phyloP scores from a whole-genome alignment of 805 yeast species.

The Cyberlindnera bimundalis region DNA sequence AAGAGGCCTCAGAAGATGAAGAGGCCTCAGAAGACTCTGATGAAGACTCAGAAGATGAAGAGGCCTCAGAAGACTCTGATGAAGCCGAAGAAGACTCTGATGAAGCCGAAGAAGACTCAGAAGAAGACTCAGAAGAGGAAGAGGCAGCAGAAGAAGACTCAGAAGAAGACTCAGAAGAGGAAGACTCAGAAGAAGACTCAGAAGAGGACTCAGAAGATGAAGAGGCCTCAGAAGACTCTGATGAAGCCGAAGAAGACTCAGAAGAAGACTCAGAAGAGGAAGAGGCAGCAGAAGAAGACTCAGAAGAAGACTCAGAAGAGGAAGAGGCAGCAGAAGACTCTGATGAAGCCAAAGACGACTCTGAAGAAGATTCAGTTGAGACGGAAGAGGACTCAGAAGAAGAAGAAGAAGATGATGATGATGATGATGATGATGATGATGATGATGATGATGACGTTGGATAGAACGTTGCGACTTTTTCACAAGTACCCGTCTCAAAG shows the following conservation, averaged over 20 bases:
- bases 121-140: background rate
- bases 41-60: background rate
- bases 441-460: no score
- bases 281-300: background rate
- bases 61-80: background rate
- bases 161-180: constrained; percentile 5
- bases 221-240: background rate
- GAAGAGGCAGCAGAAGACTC: background rate
- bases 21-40: constrained; percentile 5
- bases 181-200: background rate
- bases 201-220: background rate
- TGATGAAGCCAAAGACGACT: no score
- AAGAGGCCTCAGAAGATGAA: constrained; percentile 16
- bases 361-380: background rate
- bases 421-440: no score
- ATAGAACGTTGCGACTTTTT: no score
- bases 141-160: no score
- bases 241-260: background rate
- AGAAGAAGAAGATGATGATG: no score
- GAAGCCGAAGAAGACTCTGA: constrained; percentile 4
- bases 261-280: background rate
- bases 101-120: constrained; percentile 9
- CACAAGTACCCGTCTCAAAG: no score
- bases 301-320: background rate
- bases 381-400: no score